Base-by-base conservation (phyloP, 2,329 filamentous ascomycete genomes). In the Arachnopeziza araneosa region DNA sequence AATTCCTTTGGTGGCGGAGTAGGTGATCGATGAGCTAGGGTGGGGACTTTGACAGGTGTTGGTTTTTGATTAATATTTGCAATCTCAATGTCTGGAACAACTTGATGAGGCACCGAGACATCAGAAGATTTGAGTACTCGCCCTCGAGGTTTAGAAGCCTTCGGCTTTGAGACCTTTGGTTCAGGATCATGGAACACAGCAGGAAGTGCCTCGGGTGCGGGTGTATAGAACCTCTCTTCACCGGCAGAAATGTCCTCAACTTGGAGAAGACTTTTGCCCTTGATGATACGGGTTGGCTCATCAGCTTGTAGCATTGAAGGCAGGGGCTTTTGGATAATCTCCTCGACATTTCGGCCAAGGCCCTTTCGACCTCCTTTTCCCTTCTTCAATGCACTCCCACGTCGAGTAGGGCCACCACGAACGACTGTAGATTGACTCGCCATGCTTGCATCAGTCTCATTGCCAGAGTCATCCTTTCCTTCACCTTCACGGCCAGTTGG, bases 1-100 rank as follows among this genome's bases (percentile, higher is more conserved):
- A 83, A 73, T 63, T 85, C 83, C 58, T 78, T 79, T 12, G 81
- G 79, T 5, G 78, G 77, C 1, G 77, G 75, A 0, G 77, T 77
- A 1, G 81, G 77, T 0, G 79, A 79, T 19, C 62, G 64, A 32
- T 60, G 64, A 26, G 64, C 57, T 53, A 62, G 55, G 26, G 62
- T 61, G 19, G 55, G 21, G 24, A 48, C 60, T 50, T 62, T 58
- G 5, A 22, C 30, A 22, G 63, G 50, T 19, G 51, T 24, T 32
- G 53, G 56, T 48, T 56, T 48, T 19, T 58, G 51, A 54, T 57
- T 58, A 10, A 52, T 24, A 2, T 57, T 23, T 36, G 22, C 22
- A 26, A 62, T 51, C n/a, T 52, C 52, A 14, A 55, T 32, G 17
- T 23, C 30, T 9, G 52, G 30, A 21, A 14, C 12, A 19, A n/a